phyloP scores from a whole-genome alignment of 805 yeast genomes.

The Yamadazyma akitaensis region DNA sequence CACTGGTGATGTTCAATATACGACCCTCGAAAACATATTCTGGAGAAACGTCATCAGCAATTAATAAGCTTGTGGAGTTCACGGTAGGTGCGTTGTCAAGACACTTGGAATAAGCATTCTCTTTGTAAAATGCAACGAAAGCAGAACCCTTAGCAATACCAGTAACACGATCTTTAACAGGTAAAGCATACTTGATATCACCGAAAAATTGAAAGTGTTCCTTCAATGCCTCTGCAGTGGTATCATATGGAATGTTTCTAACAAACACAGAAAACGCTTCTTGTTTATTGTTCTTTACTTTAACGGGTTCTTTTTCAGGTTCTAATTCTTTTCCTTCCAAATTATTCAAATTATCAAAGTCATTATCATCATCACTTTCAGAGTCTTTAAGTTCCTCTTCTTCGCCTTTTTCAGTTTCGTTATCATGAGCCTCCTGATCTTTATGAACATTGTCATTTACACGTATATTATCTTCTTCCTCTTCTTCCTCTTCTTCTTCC shows the following conservation, averaged over 20 bases:
- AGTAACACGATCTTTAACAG: slow-evolving; percentile 82
- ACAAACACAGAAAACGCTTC: slow-evolving; percentile 77
- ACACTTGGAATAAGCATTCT: slow-evolving; percentile 64
- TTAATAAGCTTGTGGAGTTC: slow-evolving; percentile 58
- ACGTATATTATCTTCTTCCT: slow-evolving; percentile 31
- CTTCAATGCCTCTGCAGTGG: slow-evolving; percentile 71
- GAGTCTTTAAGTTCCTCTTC: slow-evolving; percentile 28
- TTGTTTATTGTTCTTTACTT: slow-evolving; percentile 51
- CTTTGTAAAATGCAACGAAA: slow-evolving; percentile 76
- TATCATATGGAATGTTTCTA: slow-evolving; percentile 92
- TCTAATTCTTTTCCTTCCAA: slow-evolving; percentile 1
- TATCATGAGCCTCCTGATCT: slow-evolving; percentile 18
- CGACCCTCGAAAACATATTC: slow-evolving; percentile 91
- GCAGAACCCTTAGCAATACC: slow-evolving; percentile 93
- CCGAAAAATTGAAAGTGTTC: slow-evolving; percentile 86
- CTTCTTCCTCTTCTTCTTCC: slow-evolving; percentile 27
- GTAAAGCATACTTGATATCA: slow-evolving; percentile 85
- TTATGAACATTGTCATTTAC: too few species aligned
- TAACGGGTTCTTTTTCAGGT: slow-evolving; percentile 8
- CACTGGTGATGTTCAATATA: slow-evolving; percentile 74
- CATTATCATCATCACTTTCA: slow-evolving; percentile 17
- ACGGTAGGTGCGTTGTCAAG: slow-evolving; percentile 74
- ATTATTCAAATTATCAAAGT: slow-evolving; percentile 1
- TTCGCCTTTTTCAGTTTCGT: slow-evolving; percentile 11
- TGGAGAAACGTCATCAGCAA: slow-evolving; percentile 90